Evolutionary conservation across 371 early-diverging fungal species (phyloP).

Genomic region (Massospora cicadina): DNA sequence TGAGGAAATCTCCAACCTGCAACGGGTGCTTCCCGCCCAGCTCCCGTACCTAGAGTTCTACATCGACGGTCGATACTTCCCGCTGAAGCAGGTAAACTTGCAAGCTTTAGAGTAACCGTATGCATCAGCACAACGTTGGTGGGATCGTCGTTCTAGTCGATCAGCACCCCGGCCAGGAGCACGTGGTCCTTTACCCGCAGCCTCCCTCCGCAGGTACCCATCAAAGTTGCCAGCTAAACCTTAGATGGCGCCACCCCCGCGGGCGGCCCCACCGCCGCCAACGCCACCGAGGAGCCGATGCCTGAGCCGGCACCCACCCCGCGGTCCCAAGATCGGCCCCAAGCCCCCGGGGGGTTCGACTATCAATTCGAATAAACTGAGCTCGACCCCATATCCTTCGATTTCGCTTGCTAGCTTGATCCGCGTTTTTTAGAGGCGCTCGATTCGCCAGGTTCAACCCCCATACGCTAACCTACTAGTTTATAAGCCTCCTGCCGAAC

Average conservation of each 20-base stretch:
- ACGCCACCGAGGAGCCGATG: not conserved
- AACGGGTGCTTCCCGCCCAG: conserved; percentile 78
- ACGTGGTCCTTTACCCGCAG: not conserved
- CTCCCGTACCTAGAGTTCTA: conserved; percentile 67
- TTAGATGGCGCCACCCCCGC: too few relatives aligned
- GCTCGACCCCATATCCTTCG: not conserved
- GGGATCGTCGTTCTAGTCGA: conserved; percentile 65
- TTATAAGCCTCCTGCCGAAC: too few relatives aligned
- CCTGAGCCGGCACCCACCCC: not conserved
- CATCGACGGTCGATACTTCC: conserved; percentile 64
- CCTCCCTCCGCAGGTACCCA: not conserved
- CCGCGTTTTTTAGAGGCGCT: too few relatives aligned
- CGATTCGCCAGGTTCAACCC: too few relatives aligned
- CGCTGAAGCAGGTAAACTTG: conserved; percentile 50
- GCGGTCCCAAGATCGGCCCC: not conserved
- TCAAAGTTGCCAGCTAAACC: too few relatives aligned
- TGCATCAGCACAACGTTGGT: conserved; percentile 31
- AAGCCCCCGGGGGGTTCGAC: not conserved
- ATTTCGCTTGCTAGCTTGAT: too few relatives aligned
- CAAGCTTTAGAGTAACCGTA: not conserved
- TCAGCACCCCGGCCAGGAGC: conserved; percentile 28
- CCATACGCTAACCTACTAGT: too few relatives aligned
- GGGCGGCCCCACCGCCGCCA: not conserved
- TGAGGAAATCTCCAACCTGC: conserved; percentile 66
- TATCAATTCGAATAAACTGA: not conserved